Evolutionary conservation across 257 asterid species (phyloP).

Genomic region (Echites panduratus): DNA sequence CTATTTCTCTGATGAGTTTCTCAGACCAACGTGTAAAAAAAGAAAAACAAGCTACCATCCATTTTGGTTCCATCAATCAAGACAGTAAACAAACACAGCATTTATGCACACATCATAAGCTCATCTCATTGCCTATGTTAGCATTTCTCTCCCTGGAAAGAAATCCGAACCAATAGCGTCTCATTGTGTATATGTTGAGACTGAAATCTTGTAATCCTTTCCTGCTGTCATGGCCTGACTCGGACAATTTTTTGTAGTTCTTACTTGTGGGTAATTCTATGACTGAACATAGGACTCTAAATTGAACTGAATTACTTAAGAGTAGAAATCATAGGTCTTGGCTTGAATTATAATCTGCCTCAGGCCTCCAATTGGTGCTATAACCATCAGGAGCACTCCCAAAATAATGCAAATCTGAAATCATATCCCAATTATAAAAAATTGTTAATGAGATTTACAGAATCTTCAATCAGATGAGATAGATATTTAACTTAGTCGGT

Average conservation of each 20-base stretch:
- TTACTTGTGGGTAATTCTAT: not conserved
- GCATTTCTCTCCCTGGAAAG: not conserved
- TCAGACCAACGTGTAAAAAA: not conserved
- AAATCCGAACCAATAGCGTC: not conserved
- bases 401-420: conserved; percentile 45
- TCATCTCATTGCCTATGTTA: not conserved
- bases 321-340: conserved; percentile 37
- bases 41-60: not conserved
- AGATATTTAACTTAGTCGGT: not conserved
- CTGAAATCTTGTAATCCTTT: not conserved
- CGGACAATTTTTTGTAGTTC: not conserved
- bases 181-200: not conserved
- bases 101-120: not conserved
- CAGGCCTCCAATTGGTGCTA: conserved; percentile 55
- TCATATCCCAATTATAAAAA: not conserved
- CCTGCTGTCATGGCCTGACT: not conserved
- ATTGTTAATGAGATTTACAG: not conserved
- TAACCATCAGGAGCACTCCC: conserved; percentile 35
- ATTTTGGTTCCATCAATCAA: not conserved
- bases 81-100: not conserved
- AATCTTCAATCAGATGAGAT: not conserved
- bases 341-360: conserved; percentile 36
- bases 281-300: not conserved
- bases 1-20: not conserved
- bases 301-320: conserved; percentile 13